Conservation (phyloP, 495 filamentous ascomycete species). For the Amorphotheca resinae region DNA sequence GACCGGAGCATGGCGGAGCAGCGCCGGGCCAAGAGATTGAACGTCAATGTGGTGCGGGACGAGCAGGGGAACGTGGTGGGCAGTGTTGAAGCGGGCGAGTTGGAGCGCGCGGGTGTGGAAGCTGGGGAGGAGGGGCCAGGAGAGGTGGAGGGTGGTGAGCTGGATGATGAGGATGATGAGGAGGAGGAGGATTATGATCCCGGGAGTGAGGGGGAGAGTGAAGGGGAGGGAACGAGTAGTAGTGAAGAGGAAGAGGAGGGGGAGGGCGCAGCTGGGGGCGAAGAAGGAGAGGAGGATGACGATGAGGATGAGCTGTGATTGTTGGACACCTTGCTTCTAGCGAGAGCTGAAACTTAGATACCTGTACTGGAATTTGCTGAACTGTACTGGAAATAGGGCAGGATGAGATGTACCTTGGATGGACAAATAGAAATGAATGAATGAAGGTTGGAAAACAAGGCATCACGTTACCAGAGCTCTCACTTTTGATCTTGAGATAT, state of each 20-base stretch:
- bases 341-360: too few species aligned
- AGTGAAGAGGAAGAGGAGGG: constrained; percentile 41
- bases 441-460: neutral
- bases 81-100: constrained; percentile 34
- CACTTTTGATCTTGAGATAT: neutral
- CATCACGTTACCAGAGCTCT: neutral
- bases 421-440: neutral
- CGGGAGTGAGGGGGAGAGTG: constrained; percentile 61
- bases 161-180: constrained; percentile 70
- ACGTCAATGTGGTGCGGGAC: constrained; percentile 48
- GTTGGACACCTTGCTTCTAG: neutral
- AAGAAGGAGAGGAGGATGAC: constrained; percentile 29
- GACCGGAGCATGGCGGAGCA: constrained; percentile 87
- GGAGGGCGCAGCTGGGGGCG: constrained; percentile 34
- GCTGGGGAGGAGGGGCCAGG: constrained; percentile 29
- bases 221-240: constrained; percentile 47
- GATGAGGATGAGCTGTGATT: constrained; percentile 11
- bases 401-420: too few species aligned
- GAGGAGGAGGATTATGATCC: constrained; percentile 86
- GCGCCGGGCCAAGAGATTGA: constrained; percentile 65
- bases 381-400: too few species aligned
- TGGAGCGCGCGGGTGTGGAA: constrained; percentile 61
- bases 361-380: too few species aligned
- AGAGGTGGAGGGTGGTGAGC: constrained; percentile 60
- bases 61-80: constrained; percentile 34